Percentiles rank a stretch among this genome's conserved stretches.
phyloP scores from a whole-genome alignment of 176 grass and related monocot species.

The Musa schizocarpa region DNA sequence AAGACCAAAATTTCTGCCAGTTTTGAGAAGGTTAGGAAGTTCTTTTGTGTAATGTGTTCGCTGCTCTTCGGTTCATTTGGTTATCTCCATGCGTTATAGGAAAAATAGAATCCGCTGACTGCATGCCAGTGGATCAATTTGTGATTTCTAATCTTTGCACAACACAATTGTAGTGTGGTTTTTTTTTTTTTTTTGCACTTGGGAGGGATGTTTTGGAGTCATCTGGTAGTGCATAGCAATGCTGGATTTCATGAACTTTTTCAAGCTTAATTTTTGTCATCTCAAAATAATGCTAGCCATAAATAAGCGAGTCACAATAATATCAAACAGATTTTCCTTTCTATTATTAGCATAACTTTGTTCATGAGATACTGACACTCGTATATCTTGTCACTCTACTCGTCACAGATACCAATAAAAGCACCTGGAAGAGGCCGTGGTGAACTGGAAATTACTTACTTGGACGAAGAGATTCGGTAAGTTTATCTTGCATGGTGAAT shows the following conservation, averaged over 20 bases:
- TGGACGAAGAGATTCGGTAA: slow-evolving; percentile 88
- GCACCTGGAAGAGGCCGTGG: slow-evolving; percentile 62
- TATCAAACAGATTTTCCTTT: background rate
- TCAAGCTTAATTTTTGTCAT: background rate
- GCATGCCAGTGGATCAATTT: no score
- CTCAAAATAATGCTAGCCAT: background rate
- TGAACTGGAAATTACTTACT: slow-evolving; percentile 86
- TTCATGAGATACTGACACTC: background rate
- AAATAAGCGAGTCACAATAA: background rate
- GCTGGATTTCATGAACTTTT: background rate
- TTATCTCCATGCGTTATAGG: no score
- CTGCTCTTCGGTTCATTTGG: no score
- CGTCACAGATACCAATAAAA: slow-evolving; percentile 70
- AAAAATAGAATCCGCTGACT: no score
- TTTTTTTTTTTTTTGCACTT: no score
- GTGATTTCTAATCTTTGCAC: no score
- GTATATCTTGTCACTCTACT: background rate
- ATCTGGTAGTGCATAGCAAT: background rate
- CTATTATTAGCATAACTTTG: background rate
- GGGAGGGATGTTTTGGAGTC: no score
- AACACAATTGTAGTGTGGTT: no score
- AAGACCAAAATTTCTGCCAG: no score
- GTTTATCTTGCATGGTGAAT: background rate
- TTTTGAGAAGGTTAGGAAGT: no score
- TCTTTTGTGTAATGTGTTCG: no score